Percentiles rank a stretch among this genome's conserved stretches.
Evolutionary conservation across 805 yeast species (phyloP).

Genomic region (Candida odintsovae): DNA sequence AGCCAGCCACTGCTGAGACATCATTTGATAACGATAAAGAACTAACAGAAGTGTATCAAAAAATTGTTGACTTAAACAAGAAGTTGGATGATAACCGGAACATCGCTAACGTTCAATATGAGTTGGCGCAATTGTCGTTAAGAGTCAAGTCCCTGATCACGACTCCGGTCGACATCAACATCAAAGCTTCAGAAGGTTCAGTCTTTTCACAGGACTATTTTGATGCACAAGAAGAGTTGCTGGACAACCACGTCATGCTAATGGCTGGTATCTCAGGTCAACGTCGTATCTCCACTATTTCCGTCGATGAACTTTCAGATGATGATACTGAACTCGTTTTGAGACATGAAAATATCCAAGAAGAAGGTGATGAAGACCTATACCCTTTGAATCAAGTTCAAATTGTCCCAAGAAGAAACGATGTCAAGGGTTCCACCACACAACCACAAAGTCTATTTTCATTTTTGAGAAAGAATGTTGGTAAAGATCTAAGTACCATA

Average conservation of each 20-base stretch:
- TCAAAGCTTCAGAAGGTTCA: constrained; percentile 21
- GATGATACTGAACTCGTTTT: constrained; percentile 21
- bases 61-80: background rate
- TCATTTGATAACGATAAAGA: background rate
- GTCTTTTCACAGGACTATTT: constrained; percentile 47
- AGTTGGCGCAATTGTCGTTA: background rate
- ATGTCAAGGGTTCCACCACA: constrained; percentile 50
- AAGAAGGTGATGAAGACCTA: constrained; percentile 30
- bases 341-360: constrained; percentile 2
- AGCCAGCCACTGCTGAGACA: background rate
- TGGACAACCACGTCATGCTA: constrained; percentile 18
- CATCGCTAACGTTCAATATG: background rate
- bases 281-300: constrained; percentile 4
- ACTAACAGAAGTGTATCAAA: background rate
- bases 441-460: constrained; percentile 80
- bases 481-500: constrained; percentile 78
- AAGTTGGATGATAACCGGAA: constrained; percentile 5
- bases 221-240: constrained; percentile 58
- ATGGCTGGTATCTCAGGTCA: constrained; percentile 11
- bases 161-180: background rate
- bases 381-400: constrained; percentile 60
- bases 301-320: constrained; percentile 22
- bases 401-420: constrained; percentile 46
- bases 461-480: constrained; percentile 82
- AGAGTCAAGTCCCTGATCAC: constrained; percentile 5